These are phyloP conservation scores for Teunomyces lycoperdinae DNA, from an alignment of 805 yeast genomes.

Conservation along the genomic window DNA sequence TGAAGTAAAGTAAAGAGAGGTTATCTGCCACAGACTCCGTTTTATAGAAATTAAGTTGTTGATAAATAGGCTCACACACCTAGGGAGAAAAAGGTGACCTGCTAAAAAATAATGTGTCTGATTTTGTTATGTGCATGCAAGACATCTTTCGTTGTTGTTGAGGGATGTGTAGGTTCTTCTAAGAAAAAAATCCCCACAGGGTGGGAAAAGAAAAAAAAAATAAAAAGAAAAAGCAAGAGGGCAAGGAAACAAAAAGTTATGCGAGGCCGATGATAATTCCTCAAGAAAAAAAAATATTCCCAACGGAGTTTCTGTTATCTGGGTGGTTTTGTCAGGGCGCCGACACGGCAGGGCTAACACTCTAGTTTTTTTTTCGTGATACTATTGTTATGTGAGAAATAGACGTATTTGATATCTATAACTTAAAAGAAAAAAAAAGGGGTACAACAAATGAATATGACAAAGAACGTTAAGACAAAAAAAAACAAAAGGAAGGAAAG, in stretches of 20 bases:
- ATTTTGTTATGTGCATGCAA: constrained; percentile 1
- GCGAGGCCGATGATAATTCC: background rate
- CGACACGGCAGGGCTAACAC: background rate
- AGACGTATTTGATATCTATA: background rate
- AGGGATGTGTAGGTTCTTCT: background rate
- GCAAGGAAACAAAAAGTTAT: background rate
- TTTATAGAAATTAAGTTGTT: constrained; percentile 1
- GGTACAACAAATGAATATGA: no score
- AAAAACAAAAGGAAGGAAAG: no score
- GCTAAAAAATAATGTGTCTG: constrained; percentile 3
- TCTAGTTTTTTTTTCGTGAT: background rate
- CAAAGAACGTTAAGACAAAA: no score
- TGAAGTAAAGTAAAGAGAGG: background rate
- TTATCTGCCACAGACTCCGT: background rate
- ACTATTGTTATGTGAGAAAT: background rate
- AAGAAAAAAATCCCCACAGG: background rate
- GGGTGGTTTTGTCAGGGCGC: background rate
- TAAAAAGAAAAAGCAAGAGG: background rate
- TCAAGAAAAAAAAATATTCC: background rate
- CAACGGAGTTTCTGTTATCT: background rate
- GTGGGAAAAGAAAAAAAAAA: background rate
- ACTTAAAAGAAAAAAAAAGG: background rate
- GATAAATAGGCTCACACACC: constrained; percentile 1
- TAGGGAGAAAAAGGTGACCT: constrained; percentile 2
- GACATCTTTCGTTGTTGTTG: background rate